Conservation (phyloP, 495 filamentous ascomycete genomes). For the Oleoguttula mirabilis region DNA sequence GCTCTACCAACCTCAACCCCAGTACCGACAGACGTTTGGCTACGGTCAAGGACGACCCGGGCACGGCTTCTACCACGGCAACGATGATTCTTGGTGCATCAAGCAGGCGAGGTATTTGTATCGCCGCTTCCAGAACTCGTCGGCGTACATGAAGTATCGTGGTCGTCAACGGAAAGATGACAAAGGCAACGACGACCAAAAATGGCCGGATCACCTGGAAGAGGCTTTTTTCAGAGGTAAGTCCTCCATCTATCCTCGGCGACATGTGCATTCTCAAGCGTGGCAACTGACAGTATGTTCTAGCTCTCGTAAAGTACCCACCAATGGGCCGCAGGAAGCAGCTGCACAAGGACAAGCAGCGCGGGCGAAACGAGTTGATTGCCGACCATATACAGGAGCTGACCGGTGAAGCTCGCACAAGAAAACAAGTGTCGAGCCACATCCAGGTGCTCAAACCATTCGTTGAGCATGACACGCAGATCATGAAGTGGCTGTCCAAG, state of each 20-base stretch:
- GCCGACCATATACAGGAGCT: conserved; percentile 62
- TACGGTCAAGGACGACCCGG: conserved; percentile 15
- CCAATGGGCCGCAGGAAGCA: conserved; percentile 74
- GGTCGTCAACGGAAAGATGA: conserved; percentile 47
- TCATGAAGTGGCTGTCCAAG: conserved; percentile 30
- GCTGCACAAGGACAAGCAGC: conserved; percentile 47
- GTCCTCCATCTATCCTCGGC: no score
- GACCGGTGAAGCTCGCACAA: conserved; percentile 51
- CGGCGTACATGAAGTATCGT: conserved; percentile 56
- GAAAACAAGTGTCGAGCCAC: conserved; percentile 94
- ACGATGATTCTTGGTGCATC: no score
- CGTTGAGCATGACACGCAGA: conserved; percentile 46
- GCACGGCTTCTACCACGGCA: no score
- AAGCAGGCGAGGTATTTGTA: conserved; percentile 23
- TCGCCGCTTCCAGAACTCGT: conserved; percentile 27
- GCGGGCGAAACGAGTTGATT: conserved; percentile 87
- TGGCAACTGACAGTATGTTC: background rate
- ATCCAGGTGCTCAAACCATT: conserved; percentile 91
- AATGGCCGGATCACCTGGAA: conserved; percentile 79
- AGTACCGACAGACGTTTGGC: background rate
- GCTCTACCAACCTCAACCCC: background rate
- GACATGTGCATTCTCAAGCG: conserved; percentile 17
- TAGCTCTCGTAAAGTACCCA: conserved; percentile 70
- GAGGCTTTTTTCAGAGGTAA: conserved; percentile 81
- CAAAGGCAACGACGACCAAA: conserved; percentile 42